phyloP scores from a whole-genome alignment of 371 early-diverging fungal genomes.

The Actinomucor elegans region DNA sequence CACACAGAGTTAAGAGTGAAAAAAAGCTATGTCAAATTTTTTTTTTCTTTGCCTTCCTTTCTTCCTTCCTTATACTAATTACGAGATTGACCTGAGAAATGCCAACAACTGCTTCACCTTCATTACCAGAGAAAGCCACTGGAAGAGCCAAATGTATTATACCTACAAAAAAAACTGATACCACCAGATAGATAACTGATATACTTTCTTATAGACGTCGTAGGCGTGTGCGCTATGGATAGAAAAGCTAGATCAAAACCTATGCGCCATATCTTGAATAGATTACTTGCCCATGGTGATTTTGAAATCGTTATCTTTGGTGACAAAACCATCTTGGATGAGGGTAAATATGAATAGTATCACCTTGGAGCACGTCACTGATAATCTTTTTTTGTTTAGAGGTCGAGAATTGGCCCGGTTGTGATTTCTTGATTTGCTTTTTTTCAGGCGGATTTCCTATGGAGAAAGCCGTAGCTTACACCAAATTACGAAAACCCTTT shows the following conservation, averaged over 20 bases:
- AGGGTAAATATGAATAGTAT: too few relatives aligned
- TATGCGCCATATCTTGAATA: conserved; percentile 92
- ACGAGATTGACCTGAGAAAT: not conserved
- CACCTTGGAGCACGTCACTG: not conserved
- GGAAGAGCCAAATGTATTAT: conserved; percentile 21
- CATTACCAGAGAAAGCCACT: conserved; percentile 8
- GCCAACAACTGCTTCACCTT: conserved; percentile 16
- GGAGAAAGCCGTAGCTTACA: conserved; percentile 91
- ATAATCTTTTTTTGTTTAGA: conserved; percentile 37
- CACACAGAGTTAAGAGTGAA: not conserved
- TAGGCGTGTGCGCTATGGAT: conserved; percentile 94
- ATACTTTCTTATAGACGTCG: conserved; percentile 45
- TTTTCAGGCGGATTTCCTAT: conserved; percentile 96
- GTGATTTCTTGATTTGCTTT: conserved; percentile 96
- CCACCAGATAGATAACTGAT: not conserved
- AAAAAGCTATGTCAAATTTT: not conserved
- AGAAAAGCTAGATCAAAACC: conserved; percentile 94
- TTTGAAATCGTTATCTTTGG: conserved; percentile 93
- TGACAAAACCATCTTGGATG: conserved; percentile 95
- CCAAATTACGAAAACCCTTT: conserved; percentile 79
- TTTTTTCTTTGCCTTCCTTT: not conserved
- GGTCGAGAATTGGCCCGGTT: conserved; percentile 90
- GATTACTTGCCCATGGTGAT: conserved; percentile 71
- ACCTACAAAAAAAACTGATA: not conserved
- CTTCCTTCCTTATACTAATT: too few relatives aligned